Evolutionary conservation across 495 filamentous ascomycete species (phyloP).

Genomic region (Trichoderma reesei): DNA sequence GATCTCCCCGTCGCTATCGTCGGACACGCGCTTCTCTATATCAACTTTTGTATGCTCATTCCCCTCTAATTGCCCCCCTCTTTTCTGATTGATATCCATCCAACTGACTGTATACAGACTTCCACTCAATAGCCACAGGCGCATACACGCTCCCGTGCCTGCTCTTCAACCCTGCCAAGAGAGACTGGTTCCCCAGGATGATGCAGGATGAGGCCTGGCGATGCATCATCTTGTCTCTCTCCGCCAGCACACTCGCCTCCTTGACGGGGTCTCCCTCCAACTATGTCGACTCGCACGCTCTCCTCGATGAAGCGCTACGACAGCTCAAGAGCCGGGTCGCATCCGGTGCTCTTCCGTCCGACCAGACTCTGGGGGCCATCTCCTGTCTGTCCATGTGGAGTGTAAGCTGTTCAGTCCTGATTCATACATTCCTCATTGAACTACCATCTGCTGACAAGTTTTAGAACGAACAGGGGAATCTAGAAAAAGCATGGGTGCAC

Average conservation of each 20-base stretch:
- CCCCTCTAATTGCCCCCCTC: not conserved
- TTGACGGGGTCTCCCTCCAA: not conserved
- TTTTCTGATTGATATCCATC: not conserved
- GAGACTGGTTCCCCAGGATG: constrained; percentile 3
- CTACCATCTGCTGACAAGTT: not conserved
- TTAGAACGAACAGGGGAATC: not conserved
- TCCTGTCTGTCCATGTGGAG: constrained; percentile 1
- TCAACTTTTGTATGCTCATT: not conserved
- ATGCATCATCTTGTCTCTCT: constrained; percentile 2
- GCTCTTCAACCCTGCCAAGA: constrained; percentile 5
- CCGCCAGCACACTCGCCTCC: not conserved
- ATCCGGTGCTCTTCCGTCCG: not conserved
- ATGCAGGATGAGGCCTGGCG: constrained; percentile 1
- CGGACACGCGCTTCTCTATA: not conserved
- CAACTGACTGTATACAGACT: not conserved
- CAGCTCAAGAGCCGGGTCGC: not conserved
- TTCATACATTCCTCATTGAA: not conserved
- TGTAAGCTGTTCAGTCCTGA: not conserved
- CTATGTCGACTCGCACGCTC: not conserved
- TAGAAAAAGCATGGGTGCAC: not conserved
- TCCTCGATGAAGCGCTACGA: not conserved
- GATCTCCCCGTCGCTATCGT: not conserved
- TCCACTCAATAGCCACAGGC: not conserved
- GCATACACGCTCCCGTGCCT: not conserved
- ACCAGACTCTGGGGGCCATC: not conserved